These are phyloP conservation scores for Euryodendron excelsum DNA, from an alignment of 148 eudicot genomes.

Conservation along the genomic window DNA sequence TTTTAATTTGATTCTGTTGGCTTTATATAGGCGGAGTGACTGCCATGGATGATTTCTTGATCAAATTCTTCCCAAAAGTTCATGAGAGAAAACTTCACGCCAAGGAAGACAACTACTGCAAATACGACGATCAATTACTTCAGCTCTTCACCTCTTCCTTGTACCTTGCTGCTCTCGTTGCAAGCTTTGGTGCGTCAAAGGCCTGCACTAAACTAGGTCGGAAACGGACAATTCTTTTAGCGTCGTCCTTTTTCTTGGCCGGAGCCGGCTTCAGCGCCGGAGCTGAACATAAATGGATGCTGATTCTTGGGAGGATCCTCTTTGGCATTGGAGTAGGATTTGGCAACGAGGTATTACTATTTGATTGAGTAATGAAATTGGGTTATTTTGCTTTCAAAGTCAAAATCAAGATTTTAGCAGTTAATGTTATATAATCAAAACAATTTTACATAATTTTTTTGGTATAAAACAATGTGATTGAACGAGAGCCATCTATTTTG, in stretches of 20 bases:
- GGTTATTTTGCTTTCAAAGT: too few relatives aligned
- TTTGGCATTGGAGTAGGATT: conserved; percentile 60
- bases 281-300: conserved; percentile 41
- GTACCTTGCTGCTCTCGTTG: conserved; percentile 63
- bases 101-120: conserved; percentile 19
- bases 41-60: conserved; percentile 17
- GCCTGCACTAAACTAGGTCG: conserved; percentile 39
- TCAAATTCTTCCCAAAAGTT: conserved; percentile 17
- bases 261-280: conserved; percentile 43
- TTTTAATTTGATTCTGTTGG: too few relatives aligned
- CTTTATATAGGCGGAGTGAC: conserved; percentile 16
- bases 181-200: conserved; percentile 64
- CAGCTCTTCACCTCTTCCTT: conserved; percentile 11
- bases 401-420: too few relatives aligned
- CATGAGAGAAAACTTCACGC: conserved; percentile 12
- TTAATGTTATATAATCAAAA: too few relatives aligned
- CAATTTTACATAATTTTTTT: too few relatives aligned
- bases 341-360: not conserved
- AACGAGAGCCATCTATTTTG: too few relatives aligned
- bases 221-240: conserved; percentile 28
- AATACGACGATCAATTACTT: conserved; percentile 10
- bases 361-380: too few relatives aligned
- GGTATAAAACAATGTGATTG: too few relatives aligned
- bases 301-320: conserved; percentile 60
- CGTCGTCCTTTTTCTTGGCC: conserved; percentile 32